A percentile compares a stretch with the other conserved stretches of the same genome.
These are phyloP conservation scores for Yarrowia osloensis DNA, from an alignment of 805 yeast genomes.

Conservation along the genomic window DNA sequence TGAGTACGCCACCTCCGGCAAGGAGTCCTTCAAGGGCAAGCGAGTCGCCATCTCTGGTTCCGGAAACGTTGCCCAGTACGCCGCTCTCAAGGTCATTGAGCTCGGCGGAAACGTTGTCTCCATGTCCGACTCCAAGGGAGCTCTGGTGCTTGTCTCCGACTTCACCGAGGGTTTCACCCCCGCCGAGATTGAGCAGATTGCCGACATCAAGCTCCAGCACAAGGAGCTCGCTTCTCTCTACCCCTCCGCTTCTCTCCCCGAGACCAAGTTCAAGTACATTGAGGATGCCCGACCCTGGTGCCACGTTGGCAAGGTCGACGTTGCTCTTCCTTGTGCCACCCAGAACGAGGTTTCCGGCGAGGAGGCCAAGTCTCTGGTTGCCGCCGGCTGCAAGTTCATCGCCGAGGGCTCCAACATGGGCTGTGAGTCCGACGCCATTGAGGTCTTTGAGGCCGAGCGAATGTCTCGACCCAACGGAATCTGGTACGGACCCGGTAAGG, in stretches of 20 bases:
- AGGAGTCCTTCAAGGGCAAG: conserved; percentile 89
- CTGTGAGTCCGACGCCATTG: conserved; percentile 95
- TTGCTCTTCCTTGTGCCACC: conserved; percentile 97
- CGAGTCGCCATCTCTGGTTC: conserved; percentile 96
- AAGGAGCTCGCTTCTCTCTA: conserved; percentile 46
- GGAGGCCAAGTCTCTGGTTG: conserved; percentile 92
- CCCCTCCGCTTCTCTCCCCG: conserved; percentile 36
- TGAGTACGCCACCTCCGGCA: conserved; percentile 85
- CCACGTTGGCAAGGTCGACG: conserved; percentile 85
- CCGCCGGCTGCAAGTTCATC: conserved; percentile 86
- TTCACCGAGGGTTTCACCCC: conserved; percentile 68
- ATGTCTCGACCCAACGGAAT: conserved; percentile 48
- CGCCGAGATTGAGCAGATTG: conserved; percentile 77
- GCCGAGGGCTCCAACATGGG: conserved; percentile 99
- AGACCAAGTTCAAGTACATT: conserved; percentile 63
- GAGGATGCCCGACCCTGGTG: conserved; percentile 97
- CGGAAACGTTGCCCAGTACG: conserved; percentile 99
- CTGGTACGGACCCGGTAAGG: conserved; percentile 99
- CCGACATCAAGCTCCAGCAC: conserved; percentile 79
- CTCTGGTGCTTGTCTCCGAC: conserved; percentile 63
- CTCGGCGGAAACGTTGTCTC: conserved; percentile 95
- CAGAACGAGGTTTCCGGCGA: conserved; percentile 97
- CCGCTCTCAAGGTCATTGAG: conserved; percentile 96
- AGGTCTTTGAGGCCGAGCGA: conserved; percentile 73
- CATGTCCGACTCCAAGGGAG: conserved; percentile 92